A percentile compares a stretch with the other conserved stretches of the same genome.
phyloP scores from a whole-genome alignment of 139 green algal genomes.

The Auxenochlorella pyrenoidosa region DNA sequence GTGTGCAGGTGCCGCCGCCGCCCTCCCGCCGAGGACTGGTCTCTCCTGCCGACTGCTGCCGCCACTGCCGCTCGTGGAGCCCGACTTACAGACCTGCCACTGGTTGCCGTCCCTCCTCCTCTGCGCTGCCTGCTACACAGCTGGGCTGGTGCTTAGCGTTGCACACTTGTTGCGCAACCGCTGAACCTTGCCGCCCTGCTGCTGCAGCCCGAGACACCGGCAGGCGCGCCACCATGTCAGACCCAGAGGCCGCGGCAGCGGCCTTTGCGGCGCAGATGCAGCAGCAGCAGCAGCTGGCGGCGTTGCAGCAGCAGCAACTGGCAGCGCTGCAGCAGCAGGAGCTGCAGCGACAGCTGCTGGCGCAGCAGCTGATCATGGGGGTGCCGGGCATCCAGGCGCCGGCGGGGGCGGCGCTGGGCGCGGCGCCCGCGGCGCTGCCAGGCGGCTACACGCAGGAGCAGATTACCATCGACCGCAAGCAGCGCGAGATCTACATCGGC shows the following conservation, averaged over 20 bases:
- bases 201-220: constrained; percentile 18
- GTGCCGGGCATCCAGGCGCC: neutral
- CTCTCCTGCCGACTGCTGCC: too few relatives aligned
- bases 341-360: constrained; percentile 67
- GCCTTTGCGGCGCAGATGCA: constrained; percentile 42
- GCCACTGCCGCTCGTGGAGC: too few relatives aligned
- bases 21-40: too few relatives aligned
- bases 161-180: too few relatives aligned
- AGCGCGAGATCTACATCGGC: constrained; percentile 89
- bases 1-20: too few relatives aligned
- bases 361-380: constrained; percentile 58
- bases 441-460: constrained; percentile 9
- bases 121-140: too few relatives aligned
- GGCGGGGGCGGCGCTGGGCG: neutral
- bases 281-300: constrained; percentile 30
- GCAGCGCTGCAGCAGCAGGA: constrained; percentile 58
- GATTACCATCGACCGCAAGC: constrained; percentile 65
- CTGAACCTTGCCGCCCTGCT: neutral
- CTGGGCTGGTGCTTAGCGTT: too few relatives aligned
- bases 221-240: constrained; percentile 16
- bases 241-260: constrained; percentile 19
- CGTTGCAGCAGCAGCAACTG: constrained; percentile 49
- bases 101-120: too few relatives aligned
- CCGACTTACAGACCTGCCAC: too few relatives aligned
- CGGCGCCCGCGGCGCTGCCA: neutral